These are phyloP conservation scores for Neoarthrinium moseri DNA, from an alignment of 2,329 filamentous ascomycete genomes.

Conservation along the genomic window DNA sequence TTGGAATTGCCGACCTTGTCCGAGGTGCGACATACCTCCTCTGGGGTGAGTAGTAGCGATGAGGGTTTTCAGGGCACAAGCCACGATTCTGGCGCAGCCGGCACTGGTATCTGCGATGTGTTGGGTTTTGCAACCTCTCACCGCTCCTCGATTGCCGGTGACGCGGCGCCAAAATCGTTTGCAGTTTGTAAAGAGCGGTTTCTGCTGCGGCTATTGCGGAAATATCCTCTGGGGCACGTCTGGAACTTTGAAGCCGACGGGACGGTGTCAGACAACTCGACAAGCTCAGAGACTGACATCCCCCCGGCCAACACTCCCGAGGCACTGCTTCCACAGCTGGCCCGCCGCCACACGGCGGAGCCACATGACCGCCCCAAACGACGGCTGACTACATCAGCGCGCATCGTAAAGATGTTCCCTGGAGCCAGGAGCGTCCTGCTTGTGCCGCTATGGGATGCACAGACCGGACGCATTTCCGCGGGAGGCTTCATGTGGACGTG, in stretches of 20 bases:
- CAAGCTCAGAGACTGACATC: background rate
- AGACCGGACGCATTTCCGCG: slow-evolving; percentile 46
- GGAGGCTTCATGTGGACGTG: slow-evolving; percentile 49
- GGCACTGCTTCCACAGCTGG: background rate
- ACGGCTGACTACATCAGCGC: background rate
- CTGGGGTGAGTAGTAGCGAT: background rate
- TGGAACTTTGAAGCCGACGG: slow-evolving; percentile 30
- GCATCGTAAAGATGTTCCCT: slow-evolving; percentile 31
- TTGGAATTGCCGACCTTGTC: background rate
- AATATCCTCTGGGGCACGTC: slow-evolving; percentile 44
- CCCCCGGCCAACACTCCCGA: background rate
- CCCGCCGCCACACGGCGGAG: background rate
- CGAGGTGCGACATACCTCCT: background rate
- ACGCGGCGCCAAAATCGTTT: slow-evolving; percentile 21
- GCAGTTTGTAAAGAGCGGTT: slow-evolving; percentile 27
- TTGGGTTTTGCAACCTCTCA: slow-evolving; percentile 37
- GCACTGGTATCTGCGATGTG: slow-evolving; percentile 15
- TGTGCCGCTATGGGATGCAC: slow-evolving; percentile 46
- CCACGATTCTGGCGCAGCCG: background rate
- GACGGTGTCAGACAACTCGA: background rate
- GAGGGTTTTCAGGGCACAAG: background rate
- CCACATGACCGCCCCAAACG: background rate
- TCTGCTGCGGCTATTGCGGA: slow-evolving; percentile 37
- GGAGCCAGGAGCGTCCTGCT: slow-evolving; percentile 44
- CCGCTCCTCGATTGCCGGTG: slow-evolving; percentile 28